Evolutionary conservation across 2,329 filamentous ascomycete species (phyloP), one percentile per base, ranked within the genome.

Genomic region (Cladosporium halotolerans): DNA sequence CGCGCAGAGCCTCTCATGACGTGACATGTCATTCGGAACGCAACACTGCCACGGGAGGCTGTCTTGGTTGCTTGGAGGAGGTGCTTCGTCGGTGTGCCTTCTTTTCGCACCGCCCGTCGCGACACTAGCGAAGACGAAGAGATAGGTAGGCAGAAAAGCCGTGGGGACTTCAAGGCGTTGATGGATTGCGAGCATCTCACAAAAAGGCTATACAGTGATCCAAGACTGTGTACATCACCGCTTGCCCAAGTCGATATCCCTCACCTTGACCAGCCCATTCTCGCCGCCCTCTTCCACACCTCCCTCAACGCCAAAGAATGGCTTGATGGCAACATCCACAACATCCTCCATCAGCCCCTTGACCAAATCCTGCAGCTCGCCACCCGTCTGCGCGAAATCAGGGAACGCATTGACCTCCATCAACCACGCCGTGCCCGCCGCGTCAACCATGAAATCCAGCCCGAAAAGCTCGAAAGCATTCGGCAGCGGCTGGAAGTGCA

Each of bases 381-480:
- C 78, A 0, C 93, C 93, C 13, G 90, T 96, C 80, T 97, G 92
- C 65, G 81, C 84, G 66, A 97, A 97, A 73, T 99, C 93, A 9
- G 93, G 93, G 71, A 95, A 99, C 0, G 92, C 89, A 74, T 99
- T 99, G 32, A 95, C 81, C 74, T 99, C 93, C 53, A 99, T 74
- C 64, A 99, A 68, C 83, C 84, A 96, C 3, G 83, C 80, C 3
- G 65, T 76, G 0, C 82, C 84, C 8, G 68, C 63, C 0, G 67
- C 77, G 63, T 90, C 88, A 9, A 96, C 84, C 63, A 99, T 70
- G 66, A 93, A 99, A 68, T 99, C 93, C 40, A 97, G 70, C 0
- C 93, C 93, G 68, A 88, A 99, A 7, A 95, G 76, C 74, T 99
- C 93, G 66, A 97, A 97, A 0, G 86, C 88, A 68, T 95, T 92